Conservation (phyloP, 805 yeast genomes). For the Scheffersomyces stipitis region DNA sequence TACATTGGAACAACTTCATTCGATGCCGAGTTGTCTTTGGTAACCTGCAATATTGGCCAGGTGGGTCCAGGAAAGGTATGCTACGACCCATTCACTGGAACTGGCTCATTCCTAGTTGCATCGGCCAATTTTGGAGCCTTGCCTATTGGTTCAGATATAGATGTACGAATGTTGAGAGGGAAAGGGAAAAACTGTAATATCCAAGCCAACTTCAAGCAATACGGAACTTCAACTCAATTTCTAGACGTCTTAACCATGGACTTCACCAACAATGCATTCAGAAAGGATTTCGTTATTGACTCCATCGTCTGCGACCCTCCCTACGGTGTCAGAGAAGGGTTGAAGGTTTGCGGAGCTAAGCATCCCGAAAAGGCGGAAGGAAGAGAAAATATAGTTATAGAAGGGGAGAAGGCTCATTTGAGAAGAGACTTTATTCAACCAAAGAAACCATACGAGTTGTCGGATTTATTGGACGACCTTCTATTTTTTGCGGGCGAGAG, state of each 20-base stretch:
- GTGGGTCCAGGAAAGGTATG: constrained; percentile 62
- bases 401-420: constrained; percentile 75
- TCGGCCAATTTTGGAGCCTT: constrained; percentile 82
- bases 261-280: constrained; percentile 85
- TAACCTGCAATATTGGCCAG: constrained; percentile 85
- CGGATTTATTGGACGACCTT: constrained; percentile 73
- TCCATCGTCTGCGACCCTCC: constrained; percentile 96
- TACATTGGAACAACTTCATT: constrained; percentile 96
- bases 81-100: constrained; percentile 96
- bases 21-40: constrained; percentile 88
- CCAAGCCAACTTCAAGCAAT: constrained; percentile 70
- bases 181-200: constrained; percentile 54
- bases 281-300: constrained; percentile 64
- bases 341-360: constrained; percentile 86
- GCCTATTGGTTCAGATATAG: constrained; percentile 88
- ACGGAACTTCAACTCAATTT: constrained; percentile 54
- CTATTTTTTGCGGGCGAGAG: constrained; percentile 69
- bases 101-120: constrained; percentile 90
- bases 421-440: constrained; percentile 88
- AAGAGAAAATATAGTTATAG: constrained; percentile 69
- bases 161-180: constrained; percentile 75
- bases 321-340: constrained; percentile 94
- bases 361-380: constrained; percentile 67
- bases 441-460: constrained; percentile 84
- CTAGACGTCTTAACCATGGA: constrained; percentile 88